Evolutionary conservation across 78 protist species (phyloP), one percentile per base, ranked within the genome.

Genomic region (Planoprotostelium fungivorum): DNA sequence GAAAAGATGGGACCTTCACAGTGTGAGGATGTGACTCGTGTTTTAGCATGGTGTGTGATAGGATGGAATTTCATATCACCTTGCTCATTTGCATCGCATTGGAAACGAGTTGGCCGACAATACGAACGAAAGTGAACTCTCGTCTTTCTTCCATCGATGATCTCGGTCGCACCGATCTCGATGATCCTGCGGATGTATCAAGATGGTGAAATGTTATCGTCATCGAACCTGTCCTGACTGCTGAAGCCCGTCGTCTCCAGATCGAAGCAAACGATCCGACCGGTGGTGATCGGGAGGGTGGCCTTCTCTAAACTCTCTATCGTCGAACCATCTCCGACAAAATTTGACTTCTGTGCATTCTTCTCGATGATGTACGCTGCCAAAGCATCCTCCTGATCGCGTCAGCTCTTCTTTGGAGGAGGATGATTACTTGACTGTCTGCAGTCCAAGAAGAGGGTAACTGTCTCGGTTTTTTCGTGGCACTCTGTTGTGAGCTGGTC

Each of bases 201-300:
- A 5, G 31, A 51, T 51, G 31, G 5, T 51, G 31, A 51, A 51
- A 25, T 51, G 16, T 16, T 51, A 51, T 5, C 73, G 5, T 51
- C 16, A 51, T 51, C 73, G 73, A 5, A 51, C 37, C 86, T 34
- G 88, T 93, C 95, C 31, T 36, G 85, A 31, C 89, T 25, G 1
- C 92, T 87, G 28, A 93, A 73, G 36, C 95, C 95, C 39, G 89
- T 36, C 1, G 95, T 93, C 84, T 93, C 95, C 90, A 93, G 89
- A 87, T 93, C 95, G 86, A 93, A 93, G 73, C 95, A 93, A n/a
- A 93, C 85, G 0, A 90, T 90, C 29, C 95, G 88, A 1, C 95
- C 92, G n/a, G 88, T 83, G 38, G n/a, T 0, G n/a, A 87, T 34
- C 36, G 95, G 92, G 31, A 51, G 16, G 73, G 73, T 51, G 73